These are phyloP conservation scores for Angomonas deanei DNA, from an alignment of 208 protist species.

Conservation along the genomic window DNA sequence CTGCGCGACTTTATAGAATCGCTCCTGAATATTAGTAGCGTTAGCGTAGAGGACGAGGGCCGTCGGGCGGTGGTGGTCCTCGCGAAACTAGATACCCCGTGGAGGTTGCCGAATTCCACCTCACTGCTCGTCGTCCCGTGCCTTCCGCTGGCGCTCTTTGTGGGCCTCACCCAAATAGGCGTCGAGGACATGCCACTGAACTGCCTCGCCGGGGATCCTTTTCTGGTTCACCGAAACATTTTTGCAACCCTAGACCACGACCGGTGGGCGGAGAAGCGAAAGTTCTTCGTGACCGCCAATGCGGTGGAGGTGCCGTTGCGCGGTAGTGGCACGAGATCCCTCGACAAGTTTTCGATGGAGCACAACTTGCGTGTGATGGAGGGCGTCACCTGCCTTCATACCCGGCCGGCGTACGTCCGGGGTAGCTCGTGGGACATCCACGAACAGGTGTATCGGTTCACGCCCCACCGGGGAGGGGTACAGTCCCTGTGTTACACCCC, in stretches of 20 bases:
- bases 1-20: conserved; percentile 21
- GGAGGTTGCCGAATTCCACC: conserved; percentile 16
- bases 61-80: conserved; percentile 28
- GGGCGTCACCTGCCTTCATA: conserved; percentile 57
- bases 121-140: conserved; percentile 54
- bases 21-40: conserved; percentile 23
- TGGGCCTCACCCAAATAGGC: conserved; percentile 14
- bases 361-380: conserved; percentile 58
- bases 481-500: conserved; percentile 65
- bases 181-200: conserved; percentile 36
- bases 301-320: conserved; percentile 46
- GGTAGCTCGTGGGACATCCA: conserved; percentile 51
- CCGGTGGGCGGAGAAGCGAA: conserved; percentile 10
- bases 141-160: conserved; percentile 45
- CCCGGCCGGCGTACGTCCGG: conserved; percentile 49
- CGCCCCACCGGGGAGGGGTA: conserved; percentile 51
- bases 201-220: conserved; percentile 44
- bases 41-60: conserved; percentile 32
- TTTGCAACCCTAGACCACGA: conserved; percentile 25
- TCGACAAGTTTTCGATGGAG: conserved; percentile 36
- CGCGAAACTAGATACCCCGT: conserved; percentile 11
- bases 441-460: conserved; percentile 43
- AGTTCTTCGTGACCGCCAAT: conserved; percentile 45
- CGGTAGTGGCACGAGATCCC: conserved; percentile 13
- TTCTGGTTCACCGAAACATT: conserved; percentile 33